phyloP scores from a whole-genome alignment of 441 rosid species.

The Iberis amara region DNA sequence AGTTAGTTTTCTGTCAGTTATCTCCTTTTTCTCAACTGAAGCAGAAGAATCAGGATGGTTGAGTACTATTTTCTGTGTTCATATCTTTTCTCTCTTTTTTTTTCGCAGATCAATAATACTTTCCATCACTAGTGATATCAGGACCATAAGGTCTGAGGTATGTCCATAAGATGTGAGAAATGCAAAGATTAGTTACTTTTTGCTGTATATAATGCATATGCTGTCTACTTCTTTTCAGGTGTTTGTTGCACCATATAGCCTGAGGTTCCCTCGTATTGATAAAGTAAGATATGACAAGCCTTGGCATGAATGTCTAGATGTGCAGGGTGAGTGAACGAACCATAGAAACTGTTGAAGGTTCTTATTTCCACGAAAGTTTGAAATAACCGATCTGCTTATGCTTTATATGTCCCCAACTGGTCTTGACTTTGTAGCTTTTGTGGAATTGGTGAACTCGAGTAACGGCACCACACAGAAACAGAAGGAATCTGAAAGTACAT shows the following conservation, averaged over 20 bases:
- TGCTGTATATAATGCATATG: conserved; percentile 5
- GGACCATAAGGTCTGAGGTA: conserved; percentile 95
- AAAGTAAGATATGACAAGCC: conserved; percentile 94
- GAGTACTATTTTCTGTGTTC: conserved; percentile 3
- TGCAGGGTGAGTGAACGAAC: conserved; percentile 58
- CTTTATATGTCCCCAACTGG: neutral
- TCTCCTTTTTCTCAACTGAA: conserved; percentile 4
- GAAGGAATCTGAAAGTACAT: conserved; percentile 42
- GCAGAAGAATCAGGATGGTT: conserved; percentile 10
- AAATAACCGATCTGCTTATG: neutral
- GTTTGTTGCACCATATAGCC: conserved; percentile 92
- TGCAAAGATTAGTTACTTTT: conserved; percentile 9
- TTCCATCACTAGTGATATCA: conserved; percentile 90
- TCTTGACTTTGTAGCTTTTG: conserved; percentile 55
- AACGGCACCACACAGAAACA: conserved; percentile 85
- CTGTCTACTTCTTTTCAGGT: conserved; percentile 41
- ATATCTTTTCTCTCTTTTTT: conserved; percentile 2
- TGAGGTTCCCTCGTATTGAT: conserved; percentile 96
- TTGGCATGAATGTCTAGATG: conserved; percentile 96
- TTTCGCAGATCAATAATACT: conserved; percentile 74
- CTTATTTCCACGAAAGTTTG: conserved; percentile 14
- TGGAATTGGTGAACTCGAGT: conserved; percentile 79
- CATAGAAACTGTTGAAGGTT: conserved; percentile 9
- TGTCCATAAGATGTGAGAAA: conserved; percentile 28
- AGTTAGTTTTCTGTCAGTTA: conserved; percentile 44